Percentiles rank a stretch among this genome's conserved stretches.
Evolutionary conservation across 331 rosid species (phyloP).

Genomic region (Saraca asoca): DNA sequence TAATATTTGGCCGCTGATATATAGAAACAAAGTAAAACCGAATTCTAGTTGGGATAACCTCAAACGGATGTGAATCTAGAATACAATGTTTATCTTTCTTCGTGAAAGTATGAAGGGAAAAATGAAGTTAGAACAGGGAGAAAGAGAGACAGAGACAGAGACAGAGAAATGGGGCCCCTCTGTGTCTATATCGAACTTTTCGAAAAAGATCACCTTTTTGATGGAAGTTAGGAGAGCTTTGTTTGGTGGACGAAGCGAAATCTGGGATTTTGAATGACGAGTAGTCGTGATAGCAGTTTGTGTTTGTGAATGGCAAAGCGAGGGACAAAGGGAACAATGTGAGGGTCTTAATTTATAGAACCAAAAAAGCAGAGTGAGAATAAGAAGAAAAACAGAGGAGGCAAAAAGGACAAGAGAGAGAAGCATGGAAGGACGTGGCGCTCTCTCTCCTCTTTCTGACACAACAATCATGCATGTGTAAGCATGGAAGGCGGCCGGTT

Average conservation of each 20-base stretch:
- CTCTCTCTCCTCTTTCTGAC: slow-evolving; percentile 78
- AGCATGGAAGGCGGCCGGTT: slow-evolving; percentile 98
- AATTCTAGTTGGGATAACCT: slow-evolving; percentile 7
- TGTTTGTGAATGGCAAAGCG: slow-evolving; percentile 36
- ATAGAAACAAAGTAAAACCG: slow-evolving; percentile 12
- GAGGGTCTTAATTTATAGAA: slow-evolving; percentile 74
- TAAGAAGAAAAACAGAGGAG: slow-evolving; percentile 7
- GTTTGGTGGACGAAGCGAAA: slow-evolving; percentile 41
- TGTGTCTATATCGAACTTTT: slow-evolving; percentile 43
- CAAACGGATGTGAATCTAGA: slow-evolving; percentile 33
- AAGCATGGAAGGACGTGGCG: slow-evolving; percentile 34
- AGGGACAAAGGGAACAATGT: slow-evolving; percentile 53
- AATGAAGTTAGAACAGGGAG: slow-evolving; percentile 8
- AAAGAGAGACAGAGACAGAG: slow-evolving; percentile 27
- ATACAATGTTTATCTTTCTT: slow-evolving; percentile 45
- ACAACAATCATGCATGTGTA: slow-evolving; percentile 90
- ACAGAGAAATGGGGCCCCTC: slow-evolving; percentile 48
- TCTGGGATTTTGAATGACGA: slow-evolving; percentile 37
- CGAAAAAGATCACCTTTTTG: slow-evolving; percentile 75
- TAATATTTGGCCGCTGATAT: slow-evolving; percentile 24
- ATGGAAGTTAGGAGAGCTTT: slow-evolving; percentile 40
- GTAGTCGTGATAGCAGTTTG: slow-evolving; percentile 28
- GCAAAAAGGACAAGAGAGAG: slow-evolving; percentile 22
- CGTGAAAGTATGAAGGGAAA: slow-evolving; percentile 43
- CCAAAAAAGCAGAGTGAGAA: slow-evolving; percentile 21